Evolutionary conservation across 2,329 filamentous ascomycete species (phyloP).

Genomic region (Ceratocystis harringtonii): DNA sequence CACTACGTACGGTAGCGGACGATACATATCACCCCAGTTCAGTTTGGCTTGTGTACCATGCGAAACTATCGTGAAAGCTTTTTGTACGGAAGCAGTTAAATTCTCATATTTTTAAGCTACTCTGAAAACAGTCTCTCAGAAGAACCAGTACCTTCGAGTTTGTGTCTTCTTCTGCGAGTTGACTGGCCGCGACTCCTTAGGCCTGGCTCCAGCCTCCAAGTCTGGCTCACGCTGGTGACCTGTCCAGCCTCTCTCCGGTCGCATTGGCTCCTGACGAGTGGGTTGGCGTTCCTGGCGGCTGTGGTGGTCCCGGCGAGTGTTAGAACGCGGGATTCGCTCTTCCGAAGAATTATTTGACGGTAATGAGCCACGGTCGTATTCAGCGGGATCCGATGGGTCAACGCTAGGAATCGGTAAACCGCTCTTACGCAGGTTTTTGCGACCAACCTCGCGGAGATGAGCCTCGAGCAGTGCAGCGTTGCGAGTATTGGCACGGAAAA

Average conservation of each 20-base stretch:
- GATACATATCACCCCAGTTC: too few species aligned
- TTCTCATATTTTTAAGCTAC: not conserved
- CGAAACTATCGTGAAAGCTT: not conserved
- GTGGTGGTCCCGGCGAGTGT: not conserved
- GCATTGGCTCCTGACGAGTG: not conserved
- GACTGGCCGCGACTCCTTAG: not conserved
- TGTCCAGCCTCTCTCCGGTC: slow-evolving; percentile 1
- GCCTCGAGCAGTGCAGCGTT: slow-evolving; percentile 58
- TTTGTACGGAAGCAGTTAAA: not conserved
- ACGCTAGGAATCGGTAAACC: slow-evolving; percentile 33
- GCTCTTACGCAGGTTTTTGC: slow-evolving; percentile 35
- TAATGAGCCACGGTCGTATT: slow-evolving; percentile 30
- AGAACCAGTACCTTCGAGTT: slow-evolving; percentile 1
- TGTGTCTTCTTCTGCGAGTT: not conserved
- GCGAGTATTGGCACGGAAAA: slow-evolving; percentile 60
- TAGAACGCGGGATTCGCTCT: not conserved
- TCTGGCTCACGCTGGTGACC: not conserved
- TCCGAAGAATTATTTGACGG: not conserved
- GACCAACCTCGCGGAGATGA: slow-evolving; percentile 53
- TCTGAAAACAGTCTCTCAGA: not conserved
- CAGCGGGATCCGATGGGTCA: slow-evolving; percentile 38
- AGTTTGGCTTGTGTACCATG: not conserved
- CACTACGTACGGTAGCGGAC: too few species aligned
- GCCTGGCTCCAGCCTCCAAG: not conserved
- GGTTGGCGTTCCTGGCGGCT: slow-evolving; percentile 1